phyloP scores from a whole-genome alignment of 2,329 filamentous ascomycete species.

The Pyrenophora graminea region DNA sequence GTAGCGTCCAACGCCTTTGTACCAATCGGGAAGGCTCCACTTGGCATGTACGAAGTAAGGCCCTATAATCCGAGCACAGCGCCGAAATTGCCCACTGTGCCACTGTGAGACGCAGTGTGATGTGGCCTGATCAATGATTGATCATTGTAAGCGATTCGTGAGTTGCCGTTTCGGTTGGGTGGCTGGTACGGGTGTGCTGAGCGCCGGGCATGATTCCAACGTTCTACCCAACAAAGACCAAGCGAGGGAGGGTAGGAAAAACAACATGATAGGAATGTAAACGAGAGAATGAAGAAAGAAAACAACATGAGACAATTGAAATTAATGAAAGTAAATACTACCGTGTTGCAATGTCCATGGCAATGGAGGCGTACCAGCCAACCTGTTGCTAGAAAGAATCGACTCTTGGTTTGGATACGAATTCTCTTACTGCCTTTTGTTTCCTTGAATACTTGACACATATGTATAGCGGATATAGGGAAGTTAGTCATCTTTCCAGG shows the following conservation, averaged over 20 bases:
- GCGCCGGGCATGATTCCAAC: background rate
- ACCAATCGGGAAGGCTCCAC: conserved; percentile 32
- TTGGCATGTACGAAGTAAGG: conserved; percentile 21
- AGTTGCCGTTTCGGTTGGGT: background rate
- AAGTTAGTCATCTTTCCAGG: no score
- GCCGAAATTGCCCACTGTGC: conserved; percentile 26
- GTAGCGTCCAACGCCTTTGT: conserved; percentile 30
- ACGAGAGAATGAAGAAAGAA: background rate
- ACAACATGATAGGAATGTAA: background rate
- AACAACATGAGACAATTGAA: background rate
- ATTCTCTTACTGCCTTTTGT: no score
- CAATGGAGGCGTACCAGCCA: no score
- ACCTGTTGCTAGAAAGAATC: background rate
- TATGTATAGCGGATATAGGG: no score
- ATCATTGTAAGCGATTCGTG: background rate
- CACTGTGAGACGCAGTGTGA: conserved; percentile 8
- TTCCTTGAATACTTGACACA: no score
- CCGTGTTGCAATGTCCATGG: no score
- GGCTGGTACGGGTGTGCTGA: conserved; percentile 1
- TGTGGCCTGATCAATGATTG: background rate
- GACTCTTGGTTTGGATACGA: no score
- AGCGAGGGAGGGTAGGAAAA: background rate
- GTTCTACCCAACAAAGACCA: background rate
- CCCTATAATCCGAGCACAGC: conserved; percentile 9
- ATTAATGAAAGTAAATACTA: background rate